Evolutionary conservation across 2,329 filamentous ascomycete genomes (phyloP), one percentile per base, ranked within the genome.

Genomic region (Hawksworthiomyces lignivorus): DNA sequence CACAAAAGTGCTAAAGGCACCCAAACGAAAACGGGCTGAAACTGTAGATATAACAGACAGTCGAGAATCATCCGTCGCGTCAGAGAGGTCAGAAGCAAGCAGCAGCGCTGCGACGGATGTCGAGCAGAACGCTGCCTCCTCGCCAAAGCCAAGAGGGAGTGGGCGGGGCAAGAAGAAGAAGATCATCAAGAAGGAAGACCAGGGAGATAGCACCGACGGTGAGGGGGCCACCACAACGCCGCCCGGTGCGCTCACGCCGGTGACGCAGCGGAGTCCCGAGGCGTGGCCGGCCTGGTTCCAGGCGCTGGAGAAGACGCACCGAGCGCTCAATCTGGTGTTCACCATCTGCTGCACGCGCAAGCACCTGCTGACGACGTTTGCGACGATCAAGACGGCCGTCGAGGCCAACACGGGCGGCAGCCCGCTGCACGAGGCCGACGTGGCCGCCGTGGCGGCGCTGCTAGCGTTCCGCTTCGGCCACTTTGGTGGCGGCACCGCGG

Each of bases 311-410:
- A 80, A 82, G 58, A 84, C 82, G 0, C 85, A 97, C 58, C 77
- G 80, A 47, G 90, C 92, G 1, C 65, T 98, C 46, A 98, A 95
- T 53, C 66, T 97, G 2, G 87, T 97, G 1, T 95, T 87, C 54
- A 97, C 92, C 0, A 97, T 98, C 57, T 94, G 87, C 65, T 92
- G 82, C 57, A 90, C 90, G 1, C 80, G 92, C 34, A 96, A 94
- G 58, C 86, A 97, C 54, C 73, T 97, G 21, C 81, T 86, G 1
- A 97, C 92, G 0, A 96, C 90, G 0, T 87, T 96, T 51, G 84
- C 92, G 14, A 95, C 84, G 6, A 84, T 98, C 35, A 87, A 82
- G 52, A 75, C 79, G 8, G 77, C 90, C 0, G 90, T 97, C 1
- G 87, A 96, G 60, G 77, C 76, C 0, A 87, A 96, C 56, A 88